Conservation (phyloP, 768 basidiomycete genomes). For the Pleurotus ostreatus region DNA sequence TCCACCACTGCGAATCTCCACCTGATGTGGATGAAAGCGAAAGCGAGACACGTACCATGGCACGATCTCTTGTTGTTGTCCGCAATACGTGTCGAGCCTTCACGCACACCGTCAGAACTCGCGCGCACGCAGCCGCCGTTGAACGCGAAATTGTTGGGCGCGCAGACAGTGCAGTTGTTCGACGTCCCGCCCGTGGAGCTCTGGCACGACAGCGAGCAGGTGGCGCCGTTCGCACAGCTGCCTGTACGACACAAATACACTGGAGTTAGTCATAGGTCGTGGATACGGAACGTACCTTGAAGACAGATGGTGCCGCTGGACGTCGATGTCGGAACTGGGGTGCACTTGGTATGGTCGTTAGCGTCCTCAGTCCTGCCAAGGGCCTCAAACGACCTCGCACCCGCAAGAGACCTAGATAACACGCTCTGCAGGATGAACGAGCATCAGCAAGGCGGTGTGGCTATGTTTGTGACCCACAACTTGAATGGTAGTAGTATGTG, state of each 20-base stretch:
- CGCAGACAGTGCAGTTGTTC: conserved; percentile 68
- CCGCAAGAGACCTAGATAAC: too few species aligned
- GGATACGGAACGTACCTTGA: conserved; percentile 33
- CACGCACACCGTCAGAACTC: conserved; percentile 62
- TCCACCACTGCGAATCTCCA: background rate
- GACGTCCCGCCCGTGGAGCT: conserved; percentile 64
- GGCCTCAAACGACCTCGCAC: too few species aligned
- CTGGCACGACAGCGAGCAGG: conserved; percentile 56
- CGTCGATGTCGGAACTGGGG: conserved; percentile 46
- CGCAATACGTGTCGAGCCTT: conserved; percentile 60
- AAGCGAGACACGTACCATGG: conserved; percentile 53
- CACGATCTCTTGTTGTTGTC: conserved; percentile 81
- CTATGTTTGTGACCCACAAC: too few species aligned
- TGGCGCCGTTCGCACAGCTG: conserved; percentile 43
- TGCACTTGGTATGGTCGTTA: conserved; percentile 63
- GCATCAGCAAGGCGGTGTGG: too few species aligned
- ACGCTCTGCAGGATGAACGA: too few species aligned
- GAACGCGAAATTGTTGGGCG: conserved; percentile 50
- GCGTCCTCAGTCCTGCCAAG: conserved; percentile 58
- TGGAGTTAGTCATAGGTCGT: background rate
- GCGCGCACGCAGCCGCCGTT: too few species aligned
- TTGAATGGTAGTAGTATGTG: too few species aligned
- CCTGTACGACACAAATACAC: background rate
- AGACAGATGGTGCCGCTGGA: conserved; percentile 58
- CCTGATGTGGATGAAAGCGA: background rate